Base-by-base conservation (phyloP, 2,329 filamentous ascomycete genomes). In the Furcasterigmium furcatum region DNA sequence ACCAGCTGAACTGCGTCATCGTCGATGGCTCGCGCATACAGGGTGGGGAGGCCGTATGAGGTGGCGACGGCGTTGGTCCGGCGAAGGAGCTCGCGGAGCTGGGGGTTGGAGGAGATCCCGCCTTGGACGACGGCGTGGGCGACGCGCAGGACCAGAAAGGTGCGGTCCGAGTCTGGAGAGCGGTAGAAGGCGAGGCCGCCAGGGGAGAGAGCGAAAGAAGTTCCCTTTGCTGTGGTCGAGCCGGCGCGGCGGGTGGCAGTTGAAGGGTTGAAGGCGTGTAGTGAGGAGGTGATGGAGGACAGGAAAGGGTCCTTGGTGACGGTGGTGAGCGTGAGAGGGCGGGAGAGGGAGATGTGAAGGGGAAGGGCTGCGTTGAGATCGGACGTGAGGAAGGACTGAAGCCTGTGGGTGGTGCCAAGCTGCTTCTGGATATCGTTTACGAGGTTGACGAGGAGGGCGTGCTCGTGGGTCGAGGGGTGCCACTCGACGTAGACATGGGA, bases 401-500 rank as follows among this genome's bases (percentile, higher is more conserved):
- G 70, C 43, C 68, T 55, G n/a, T 63, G 53, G 38, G 58, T 54
- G 36, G 56, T 49, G 16, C 57, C 55, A 8, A 72, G 55, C 9
- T 58, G 60, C 3, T 45, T 49, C 44, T 63, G 59, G 3, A 76
- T 64, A 8, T 55, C 56, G 21, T 58, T 49, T 29, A 78, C 65
- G 32, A 80, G 65, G 6, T 52, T 49, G 14, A 58, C 60, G 46
- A 88, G 70, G 2, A 68, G 52, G 2, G 58, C 55, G 53, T 77
- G 72, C 51, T 85, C 73, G 38, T 59, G 38, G 13, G 63, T 54
- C 2, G 66, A 62, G 14, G 82, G 82, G 60, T 76, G 72, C 82
- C 94, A 99, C 71, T 97, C 92, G 46, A 96, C 74, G 64, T 95
- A 97, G 38, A 97, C 63, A 66, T 97, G 92, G 27, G 85, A 90